These are phyloP conservation scores for Cyphellophora europaea DNA, from an alignment of 2,329 filamentous ascomycete species.

Conservation along the genomic window DNA sequence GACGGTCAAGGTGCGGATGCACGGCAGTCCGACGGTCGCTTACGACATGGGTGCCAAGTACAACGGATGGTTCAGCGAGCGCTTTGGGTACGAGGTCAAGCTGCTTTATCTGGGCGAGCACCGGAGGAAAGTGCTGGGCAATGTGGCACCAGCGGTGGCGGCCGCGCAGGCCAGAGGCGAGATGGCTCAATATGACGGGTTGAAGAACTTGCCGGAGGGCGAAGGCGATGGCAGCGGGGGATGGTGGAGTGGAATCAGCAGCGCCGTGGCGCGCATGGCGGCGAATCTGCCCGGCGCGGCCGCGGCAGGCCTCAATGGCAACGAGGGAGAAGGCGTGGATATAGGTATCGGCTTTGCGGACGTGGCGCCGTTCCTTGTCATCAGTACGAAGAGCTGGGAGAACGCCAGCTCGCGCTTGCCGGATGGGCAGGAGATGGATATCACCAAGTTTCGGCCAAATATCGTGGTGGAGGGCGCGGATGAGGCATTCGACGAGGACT, in stretches of 20 bases:
- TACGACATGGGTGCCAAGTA: conserved; percentile 55
- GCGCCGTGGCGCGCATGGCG: conserved; percentile 1
- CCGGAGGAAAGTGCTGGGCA: conserved; percentile 53
- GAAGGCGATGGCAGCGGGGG: conserved; percentile 2
- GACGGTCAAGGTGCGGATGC: conserved; percentile 46
- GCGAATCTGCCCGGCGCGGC: conserved; percentile 4
- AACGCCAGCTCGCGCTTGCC: conserved; percentile 41
- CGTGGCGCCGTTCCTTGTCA: conserved; percentile 64
- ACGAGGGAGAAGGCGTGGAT: conserved; percentile 22
- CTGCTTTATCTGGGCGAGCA: conserved; percentile 58
- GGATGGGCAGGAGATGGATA: conserved; percentile 44
- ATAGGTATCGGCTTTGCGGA: conserved; percentile 62
- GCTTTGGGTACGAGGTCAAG: conserved; percentile 53
- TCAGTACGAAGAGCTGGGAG: conserved; percentile 59
- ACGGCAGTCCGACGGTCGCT: conserved; percentile 47
- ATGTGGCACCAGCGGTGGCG: conserved; percentile 38
- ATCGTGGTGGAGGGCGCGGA: conserved; percentile 55
- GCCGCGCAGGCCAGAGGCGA: conserved; percentile 11
- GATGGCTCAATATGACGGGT: neutral
- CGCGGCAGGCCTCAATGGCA: conserved; percentile 3
- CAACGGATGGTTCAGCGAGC: conserved; percentile 58
- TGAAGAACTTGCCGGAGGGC: neutral
- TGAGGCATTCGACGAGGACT: conserved; percentile 59
- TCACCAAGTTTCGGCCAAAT: conserved; percentile 64
- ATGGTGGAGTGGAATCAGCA: conserved; percentile 11